Percentiles rank a stretch among this genome's conserved stretches.
phyloP scores from a whole-genome alignment of 2,329 filamentous ascomycete genomes.

The Penicillium sp. region DNA sequence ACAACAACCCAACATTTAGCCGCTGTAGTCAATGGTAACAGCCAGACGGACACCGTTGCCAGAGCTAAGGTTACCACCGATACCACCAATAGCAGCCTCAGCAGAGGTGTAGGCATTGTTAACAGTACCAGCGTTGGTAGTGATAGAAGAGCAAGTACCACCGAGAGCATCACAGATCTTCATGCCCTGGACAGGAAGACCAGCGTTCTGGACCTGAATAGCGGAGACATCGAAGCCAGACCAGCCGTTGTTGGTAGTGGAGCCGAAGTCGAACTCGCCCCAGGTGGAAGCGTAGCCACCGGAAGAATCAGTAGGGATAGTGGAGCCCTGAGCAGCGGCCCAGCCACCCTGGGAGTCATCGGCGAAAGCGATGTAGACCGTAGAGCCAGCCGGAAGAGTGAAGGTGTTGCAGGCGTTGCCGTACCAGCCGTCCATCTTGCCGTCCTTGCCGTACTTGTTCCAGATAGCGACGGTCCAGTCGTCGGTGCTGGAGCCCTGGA shows the following conservation, averaged over 20 bases:
- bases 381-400: conserved; percentile 29
- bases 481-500: conserved; percentile 30
- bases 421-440: conserved; percentile 33
- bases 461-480: conserved; percentile 36
- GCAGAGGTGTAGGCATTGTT: conserved; percentile 32
- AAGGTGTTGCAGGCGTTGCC: conserved; percentile 29
- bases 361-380: conserved; percentile 35
- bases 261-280: conserved; percentile 35
- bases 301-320: conserved; percentile 22
- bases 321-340: conserved; percentile 23
- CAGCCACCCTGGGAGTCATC: conserved; percentile 34
- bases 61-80: conserved; percentile 31
- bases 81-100: conserved; percentile 29
- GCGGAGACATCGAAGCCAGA: conserved; percentile 34
- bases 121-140: conserved; percentile 21
- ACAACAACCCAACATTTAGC: conserved; percentile 12
- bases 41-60: conserved; percentile 22
- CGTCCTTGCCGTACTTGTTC: conserved; percentile 35
- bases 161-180: conserved; percentile 30
- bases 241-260: conserved; percentile 24
- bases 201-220: conserved; percentile 30
- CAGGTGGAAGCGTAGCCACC: conserved; percentile 31
- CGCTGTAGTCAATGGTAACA: conserved; percentile 26
- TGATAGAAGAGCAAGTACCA: conserved; percentile 30
- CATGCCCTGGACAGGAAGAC: conserved; percentile 33